Conservation (phyloP, 371 early-diverging fungal genomes). For the Mucor plumbeus region DNA sequence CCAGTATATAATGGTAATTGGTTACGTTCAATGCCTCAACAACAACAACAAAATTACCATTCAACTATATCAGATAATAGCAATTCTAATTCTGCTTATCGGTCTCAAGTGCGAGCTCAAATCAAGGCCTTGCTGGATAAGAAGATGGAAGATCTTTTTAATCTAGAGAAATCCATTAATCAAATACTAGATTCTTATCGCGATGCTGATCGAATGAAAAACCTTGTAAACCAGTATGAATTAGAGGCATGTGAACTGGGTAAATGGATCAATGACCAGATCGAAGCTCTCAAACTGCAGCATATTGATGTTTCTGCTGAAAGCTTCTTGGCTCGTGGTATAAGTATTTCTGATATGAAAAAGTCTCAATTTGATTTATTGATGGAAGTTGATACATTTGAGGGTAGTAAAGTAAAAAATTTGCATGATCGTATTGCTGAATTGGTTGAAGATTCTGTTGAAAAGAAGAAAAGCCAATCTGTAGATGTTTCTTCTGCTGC, state of each 20-base stretch:
- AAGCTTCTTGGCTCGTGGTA: constrained; percentile 22
- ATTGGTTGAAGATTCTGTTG: constrained; percentile 33
- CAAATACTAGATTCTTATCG: constrained; percentile 27
- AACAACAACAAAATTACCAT: background rate
- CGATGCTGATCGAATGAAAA: constrained; percentile 31
- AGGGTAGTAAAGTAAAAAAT: constrained; percentile 27
- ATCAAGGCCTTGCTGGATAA: constrained; percentile 38
- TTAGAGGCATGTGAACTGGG: constrained; percentile 35
- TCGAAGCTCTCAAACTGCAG: constrained; percentile 27
- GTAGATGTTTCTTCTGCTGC: constrained; percentile 39
- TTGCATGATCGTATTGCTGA: constrained; percentile 45
- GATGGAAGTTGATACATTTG: constrained; percentile 34
- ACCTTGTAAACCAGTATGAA: constrained; percentile 35
- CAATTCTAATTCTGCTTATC: constrained; percentile 17
- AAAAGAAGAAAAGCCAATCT: constrained; percentile 32
- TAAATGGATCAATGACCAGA: constrained; percentile 44
- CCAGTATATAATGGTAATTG: constrained; percentile 38
- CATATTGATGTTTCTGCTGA: constrained; percentile 51
- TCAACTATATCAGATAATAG: background rate
- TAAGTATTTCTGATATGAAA: constrained; percentile 28
- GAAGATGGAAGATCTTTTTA: constrained; percentile 33
- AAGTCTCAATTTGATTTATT: constrained; percentile 24
- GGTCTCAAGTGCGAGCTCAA: constrained; percentile 31
- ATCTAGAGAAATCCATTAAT: constrained; percentile 31
- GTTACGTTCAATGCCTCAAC: constrained; percentile 21